Evolutionary conservation across 2,329 filamentous ascomycete species (phyloP), one percentile per base, ranked within the genome.

Genomic region (Nectriaceae sp.): DNA sequence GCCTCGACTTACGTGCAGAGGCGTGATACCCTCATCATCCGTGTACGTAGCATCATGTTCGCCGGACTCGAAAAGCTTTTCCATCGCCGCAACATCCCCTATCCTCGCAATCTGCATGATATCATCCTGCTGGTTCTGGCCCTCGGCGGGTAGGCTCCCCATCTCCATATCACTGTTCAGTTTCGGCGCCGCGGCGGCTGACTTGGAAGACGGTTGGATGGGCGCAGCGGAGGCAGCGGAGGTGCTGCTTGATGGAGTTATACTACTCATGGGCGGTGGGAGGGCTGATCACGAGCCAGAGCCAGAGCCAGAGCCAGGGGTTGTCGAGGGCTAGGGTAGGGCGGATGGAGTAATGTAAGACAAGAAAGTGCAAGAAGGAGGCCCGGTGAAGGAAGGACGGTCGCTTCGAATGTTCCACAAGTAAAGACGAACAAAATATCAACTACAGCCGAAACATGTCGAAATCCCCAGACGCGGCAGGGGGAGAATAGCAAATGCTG

Each of bases 51-150:
- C 90, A 68, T 90, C 88, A 68, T 82, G 90, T 61, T 89, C 90
- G 57, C 88, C 87, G 48, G 81, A 83, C 65, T 93, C 89, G 60
- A 97, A 96, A 43, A 99, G 78, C 74, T 86, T 91, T 74, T 96
- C 88, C 77, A 99, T 94, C 44, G 83, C 88, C 6, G 79, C 76
- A 52, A 97, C 83, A 66, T 99, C 91, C 48, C 95, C 94, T 59
- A 96, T 72, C 51, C 94, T 81, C 35, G 94, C 91, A 67, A 97
- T 75, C 74, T 97, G 93, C 93, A 99, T 97, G 59, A 99, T 87
- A 73, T 99, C 93, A 59, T 89, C 82, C 63, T 89, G 55, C 39
- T 57, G 55, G 26, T 64, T 40, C 50, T 65, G 59, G 55, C 66
- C 65, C 44, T 72, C 71, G 53, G 69, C 67, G 1, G 75, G 68